phyloP scores from a whole-genome alignment of 371 early-diverging fungal species.

The Mortierella sp. region DNA sequence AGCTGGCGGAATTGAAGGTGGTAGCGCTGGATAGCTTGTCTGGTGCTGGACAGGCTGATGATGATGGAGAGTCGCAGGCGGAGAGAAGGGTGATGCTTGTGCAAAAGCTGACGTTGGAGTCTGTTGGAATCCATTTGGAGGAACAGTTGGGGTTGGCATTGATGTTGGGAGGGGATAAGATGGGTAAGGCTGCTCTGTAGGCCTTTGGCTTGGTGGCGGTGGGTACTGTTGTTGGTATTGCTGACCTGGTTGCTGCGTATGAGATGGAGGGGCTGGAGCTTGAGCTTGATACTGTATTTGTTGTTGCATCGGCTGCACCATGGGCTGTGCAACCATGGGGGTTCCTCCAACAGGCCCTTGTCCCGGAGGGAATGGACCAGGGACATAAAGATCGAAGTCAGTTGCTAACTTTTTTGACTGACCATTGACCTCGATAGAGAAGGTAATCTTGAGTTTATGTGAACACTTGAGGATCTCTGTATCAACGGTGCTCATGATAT shows the following conservation, averaged over 20 bases:
- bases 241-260: neutral
- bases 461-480: slow-evolving; percentile 52
- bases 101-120: slow-evolving; percentile 15
- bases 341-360: slow-evolving; percentile 28
- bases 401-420: slow-evolving; percentile 31
- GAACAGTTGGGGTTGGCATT: slow-evolving; percentile 9
- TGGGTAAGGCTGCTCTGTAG: slow-evolving; percentile 12
- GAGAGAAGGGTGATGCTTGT: slow-evolving; percentile 31
- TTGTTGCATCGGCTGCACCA: neutral
- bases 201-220: neutral
- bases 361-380: slow-evolving; percentile 56
- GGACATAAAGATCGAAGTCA: slow-evolving; percentile 46
- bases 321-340: neutral
- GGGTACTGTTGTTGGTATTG: slow-evolving; percentile 10
- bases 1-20: neutral
- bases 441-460: slow-evolving; percentile 46
- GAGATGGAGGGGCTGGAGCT: neutral
- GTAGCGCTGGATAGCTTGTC: neutral
- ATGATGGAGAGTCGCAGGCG: slow-evolving; percentile 15
- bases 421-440: slow-evolving; percentile 43
- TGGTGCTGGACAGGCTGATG: slow-evolving; percentile 5
- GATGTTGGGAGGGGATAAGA: slow-evolving; percentile 7
- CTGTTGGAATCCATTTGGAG: slow-evolving; percentile 7
- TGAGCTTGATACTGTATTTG: neutral
- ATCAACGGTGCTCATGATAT: slow-evolving; percentile 42